Evolutionary conservation across 345 rosid genomes (phyloP), one percentile per base, ranked within the genome.

Genomic region (Salix viminalis): DNA sequence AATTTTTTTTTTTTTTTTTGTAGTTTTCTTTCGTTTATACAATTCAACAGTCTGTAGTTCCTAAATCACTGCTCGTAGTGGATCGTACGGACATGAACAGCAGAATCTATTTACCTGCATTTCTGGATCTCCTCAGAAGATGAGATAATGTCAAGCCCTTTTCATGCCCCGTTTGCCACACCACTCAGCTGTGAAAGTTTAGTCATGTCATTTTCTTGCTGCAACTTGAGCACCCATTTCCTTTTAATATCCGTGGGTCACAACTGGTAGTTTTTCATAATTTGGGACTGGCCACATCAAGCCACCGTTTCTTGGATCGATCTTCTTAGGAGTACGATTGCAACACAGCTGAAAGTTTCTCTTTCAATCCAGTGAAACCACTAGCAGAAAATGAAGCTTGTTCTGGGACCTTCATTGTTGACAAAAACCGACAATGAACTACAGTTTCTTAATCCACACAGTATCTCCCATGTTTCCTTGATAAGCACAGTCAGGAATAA

Each of bases 191-290:
- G 67, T 39, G 50, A 72, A 46, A 61, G 36, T 15, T 65, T 7
- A 6, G 50, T 13, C 7, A 4, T 64, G 76, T 67, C 77, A n/a
- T 75, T 48, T 65, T 75, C 62, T 30, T 75, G 71, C 32, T 19
- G 12, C 19, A 13, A 21, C 62, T 8, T 3, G 28, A 56, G 28
- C 62, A 9, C 62, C 62, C 62, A n/a, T n/a, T n/a, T n/a, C 23
- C 62, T 56, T 8, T n/a, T 56, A 10, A 23, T n/a, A 56, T 8
- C 58, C 19, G 58, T 19, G 58, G 9, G n/a, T 50, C 58, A 18
- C 24, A 11, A 9, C 24, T 3, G n/a, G 4, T 56, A 9, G 62
- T 56, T 56, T n/a, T n/a, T 1, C 62, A 56, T 56, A 11, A n/a
- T 24, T n/a, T 21, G 11, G 26, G 11, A 9, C 28, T n/a, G 62